A percentile compares a stretch with the other conserved stretches of the same genome.
Evolutionary conservation across 495 filamentous ascomycete genomes (phyloP).

Genomic region (Trypethelium eluteriae): DNA sequence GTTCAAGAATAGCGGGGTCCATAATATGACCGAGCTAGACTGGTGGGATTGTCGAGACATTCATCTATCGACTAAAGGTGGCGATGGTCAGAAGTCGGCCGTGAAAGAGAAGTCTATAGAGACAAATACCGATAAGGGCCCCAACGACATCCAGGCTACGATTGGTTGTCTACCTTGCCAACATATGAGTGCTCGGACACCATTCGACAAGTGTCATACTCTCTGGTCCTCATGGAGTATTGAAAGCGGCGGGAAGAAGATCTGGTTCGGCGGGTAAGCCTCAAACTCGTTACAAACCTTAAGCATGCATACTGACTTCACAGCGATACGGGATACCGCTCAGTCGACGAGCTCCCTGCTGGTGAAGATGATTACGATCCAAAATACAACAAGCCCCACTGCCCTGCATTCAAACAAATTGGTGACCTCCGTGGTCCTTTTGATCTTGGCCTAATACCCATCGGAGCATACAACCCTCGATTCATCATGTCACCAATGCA

Average conservation of each 20-base stretch:
- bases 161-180: conserved; percentile 82
- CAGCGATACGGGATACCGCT: conserved; percentile 67
- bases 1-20: conserved; percentile 61
- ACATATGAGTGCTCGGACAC: conserved; percentile 63
- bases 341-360: conserved; percentile 59
- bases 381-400: conserved; percentile 63
- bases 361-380: conserved; percentile 65
- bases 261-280: conserved; percentile 60
- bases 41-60: conserved; percentile 90
- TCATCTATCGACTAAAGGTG: conserved; percentile 39
- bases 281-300: background rate
- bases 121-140: conserved; percentile 16
- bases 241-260: conserved; percentile 61
- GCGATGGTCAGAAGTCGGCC: conserved; percentile 11
- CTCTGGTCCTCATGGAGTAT: conserved; percentile 87
- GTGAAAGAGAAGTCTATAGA: conserved; percentile 14
- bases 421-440: conserved; percentile 77
- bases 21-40: conserved; percentile 78
- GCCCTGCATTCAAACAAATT: conserved; percentile 82
- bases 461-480: conserved; percentile 83
- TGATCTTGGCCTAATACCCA: conserved; percentile 89
- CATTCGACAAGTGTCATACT: conserved; percentile 62
- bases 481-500: conserved; percentile 57
- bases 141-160: conserved; percentile 56
- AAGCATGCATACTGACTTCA: background rate